Evolutionary conservation across 139 green algal species (phyloP).

Genomic region (Tetraselmis striata): DNA sequence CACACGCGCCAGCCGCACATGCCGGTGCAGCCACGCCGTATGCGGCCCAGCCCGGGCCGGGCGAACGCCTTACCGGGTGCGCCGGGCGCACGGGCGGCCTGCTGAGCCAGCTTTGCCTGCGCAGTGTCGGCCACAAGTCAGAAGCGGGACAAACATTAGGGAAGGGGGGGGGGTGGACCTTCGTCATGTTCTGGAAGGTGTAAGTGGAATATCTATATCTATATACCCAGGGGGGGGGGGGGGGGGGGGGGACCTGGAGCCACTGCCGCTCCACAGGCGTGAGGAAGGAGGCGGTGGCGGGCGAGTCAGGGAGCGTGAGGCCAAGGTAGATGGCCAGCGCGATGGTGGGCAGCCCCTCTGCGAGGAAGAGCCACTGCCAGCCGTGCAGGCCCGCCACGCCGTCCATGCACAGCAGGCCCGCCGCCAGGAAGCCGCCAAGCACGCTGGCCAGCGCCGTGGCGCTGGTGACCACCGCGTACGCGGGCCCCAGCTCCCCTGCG

Average conservation of each 20-base stretch:
- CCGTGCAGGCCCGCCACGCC: conserved; percentile 16
- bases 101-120: too few species aligned
- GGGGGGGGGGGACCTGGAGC: neutral
- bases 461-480: conserved; percentile 30
- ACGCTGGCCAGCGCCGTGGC: conserved; percentile 34
- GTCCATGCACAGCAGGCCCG: conserved; percentile 54
- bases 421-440: conserved; percentile 48
- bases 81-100: too few species aligned
- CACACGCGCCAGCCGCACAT: conserved; percentile 29
- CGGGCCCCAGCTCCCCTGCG: conserved; percentile 21
- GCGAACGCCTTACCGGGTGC: too few species aligned
- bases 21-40: conserved; percentile 10
- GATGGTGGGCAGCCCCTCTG: conserved; percentile 48
- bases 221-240: too few species aligned
- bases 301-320: conserved; percentile 19
- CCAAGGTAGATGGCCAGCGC: conserved; percentile 28
- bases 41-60: too few species aligned
- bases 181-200: too few species aligned
- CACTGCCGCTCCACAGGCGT: conserved; percentile 27
- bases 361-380: conserved; percentile 51
- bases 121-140: too few species aligned
- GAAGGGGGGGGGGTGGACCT: too few species aligned
- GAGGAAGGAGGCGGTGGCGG: conserved; percentile 38
- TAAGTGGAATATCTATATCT: too few species aligned
- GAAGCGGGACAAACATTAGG: too few species aligned